These are phyloP conservation scores for Metschnikowia cubensis DNA, from an alignment of 805 yeast species.

Conservation along the genomic window DNA sequence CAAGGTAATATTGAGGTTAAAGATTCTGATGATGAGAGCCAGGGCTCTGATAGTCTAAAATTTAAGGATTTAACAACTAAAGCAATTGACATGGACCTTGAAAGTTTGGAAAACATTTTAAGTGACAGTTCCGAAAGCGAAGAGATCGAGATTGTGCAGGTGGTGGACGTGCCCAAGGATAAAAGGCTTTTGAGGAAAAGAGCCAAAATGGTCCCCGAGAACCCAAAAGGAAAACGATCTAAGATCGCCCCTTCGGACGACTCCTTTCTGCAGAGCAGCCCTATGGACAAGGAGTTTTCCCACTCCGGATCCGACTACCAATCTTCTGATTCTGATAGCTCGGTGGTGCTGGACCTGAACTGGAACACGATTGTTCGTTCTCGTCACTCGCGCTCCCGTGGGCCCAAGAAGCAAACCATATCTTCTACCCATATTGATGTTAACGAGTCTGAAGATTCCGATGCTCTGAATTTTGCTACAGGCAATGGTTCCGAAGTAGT, in stretches of 20 bases:
- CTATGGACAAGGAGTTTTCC: neutral
- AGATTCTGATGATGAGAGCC: too few species aligned
- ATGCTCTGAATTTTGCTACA: neutral
- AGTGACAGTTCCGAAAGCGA: neutral
- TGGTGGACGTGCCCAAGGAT: conserved; percentile 3
- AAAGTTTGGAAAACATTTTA: too few species aligned
- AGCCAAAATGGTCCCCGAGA: neutral
- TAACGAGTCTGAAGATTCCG: neutral
- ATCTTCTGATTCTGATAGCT: neutral
- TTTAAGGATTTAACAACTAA: too few species aligned
- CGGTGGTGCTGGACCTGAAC: neutral
- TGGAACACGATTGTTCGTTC: neutral
- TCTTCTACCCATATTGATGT: neutral
- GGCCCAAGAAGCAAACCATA: neutral
- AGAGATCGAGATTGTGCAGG: conserved; percentile 7
- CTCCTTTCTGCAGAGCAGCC: neutral
- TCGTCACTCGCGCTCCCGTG: neutral
- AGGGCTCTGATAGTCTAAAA: too few species aligned
- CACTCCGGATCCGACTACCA: neutral
- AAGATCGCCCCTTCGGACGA: neutral
- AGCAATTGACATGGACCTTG: neutral
- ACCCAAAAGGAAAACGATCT: neutral
- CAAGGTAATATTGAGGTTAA: too few species aligned
- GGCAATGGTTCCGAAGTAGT: neutral
- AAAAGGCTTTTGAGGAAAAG: conserved; percentile 4